phyloP scores from a whole-genome alignment of 805 yeast species.

The Monosporozyma unispora region DNA sequence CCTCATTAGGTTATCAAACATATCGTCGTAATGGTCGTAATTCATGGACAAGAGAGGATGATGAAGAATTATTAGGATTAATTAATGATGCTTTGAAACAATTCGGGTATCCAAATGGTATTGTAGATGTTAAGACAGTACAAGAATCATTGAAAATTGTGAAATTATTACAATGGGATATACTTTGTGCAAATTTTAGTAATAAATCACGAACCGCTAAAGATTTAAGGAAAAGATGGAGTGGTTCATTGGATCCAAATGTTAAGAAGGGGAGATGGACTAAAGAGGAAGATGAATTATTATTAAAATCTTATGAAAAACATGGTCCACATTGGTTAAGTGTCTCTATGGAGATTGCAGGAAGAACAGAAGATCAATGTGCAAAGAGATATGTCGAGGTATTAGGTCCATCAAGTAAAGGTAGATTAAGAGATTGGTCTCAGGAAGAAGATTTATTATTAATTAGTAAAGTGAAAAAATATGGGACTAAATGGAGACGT shows the following conservation, averaged over 20 bases:
- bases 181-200: constrained; percentile 39
- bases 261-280: constrained; percentile 85
- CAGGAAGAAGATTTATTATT: constrained; percentile 64
- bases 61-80: constrained; percentile 39
- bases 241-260: constrained; percentile 73
- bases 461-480: constrained; percentile 54
- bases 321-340: constrained; percentile 83
- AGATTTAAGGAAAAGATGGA: constrained; percentile 85
- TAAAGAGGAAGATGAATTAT: constrained; percentile 58
- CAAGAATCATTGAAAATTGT: constrained; percentile 26
- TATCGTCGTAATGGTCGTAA: constrained; percentile 53
- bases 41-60: constrained; percentile 76
- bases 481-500: constrained; percentile 86
- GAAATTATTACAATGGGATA: constrained; percentile 51
- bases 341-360: constrained; percentile 64
- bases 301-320: constrained; percentile 53
- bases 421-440: constrained; percentile 72
- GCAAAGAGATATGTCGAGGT: constrained; percentile 86
- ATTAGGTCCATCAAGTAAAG: constrained; percentile 69
- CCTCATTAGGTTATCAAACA: constrained; percentile 66
- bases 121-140: constrained; percentile 21
- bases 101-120: constrained; percentile 31
- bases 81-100: constrained; percentile 32
- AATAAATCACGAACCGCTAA: constrained; percentile 55
- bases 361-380: constrained; percentile 92